Base-by-base conservation (phyloP, 2,329 filamentous ascomycete species). In the Aspergillus hiratsukae region DNA sequence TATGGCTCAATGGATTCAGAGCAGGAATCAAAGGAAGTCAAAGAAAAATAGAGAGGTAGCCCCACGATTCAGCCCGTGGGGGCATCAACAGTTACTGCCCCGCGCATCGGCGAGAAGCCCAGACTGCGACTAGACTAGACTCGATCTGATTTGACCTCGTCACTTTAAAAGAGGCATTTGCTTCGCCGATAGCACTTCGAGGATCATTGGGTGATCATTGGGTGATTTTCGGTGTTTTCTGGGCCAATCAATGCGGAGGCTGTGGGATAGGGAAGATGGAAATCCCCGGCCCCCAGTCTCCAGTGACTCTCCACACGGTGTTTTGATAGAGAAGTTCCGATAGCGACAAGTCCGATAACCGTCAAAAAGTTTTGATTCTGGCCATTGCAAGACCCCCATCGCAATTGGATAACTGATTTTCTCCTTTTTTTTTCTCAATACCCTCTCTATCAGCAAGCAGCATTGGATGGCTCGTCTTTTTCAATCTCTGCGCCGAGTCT, bases 401-500 rank as follows among this genome's bases (percentile, higher is more conserved):
- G 31, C 14, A 17, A 37, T n/a, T 35, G 14, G 17, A 37, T 14
- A 17, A 8, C 21, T 4, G 2, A 11, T 19, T 10, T 45, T 45
- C 21, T 25, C 3, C 49, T 58, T 58, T 61, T 62, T 11, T 17
- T 55, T 25, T 52, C 45, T 48, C 50, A 10, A 27, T 45, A 37
- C 48, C 28, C 27, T 25, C 25, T 21, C 29, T n/a, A n/a, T 49
- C n/a, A 45, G 50, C 25, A 29, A 50, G 50, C 23, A 23, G 2
- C 3, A 53, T 63, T 52, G 58, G 56, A 75, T 75, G 72, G 66
- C 69, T 67, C 71, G 71, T 58, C 46, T 74, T 46, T 59, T 72
- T 29, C 69, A 69, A 43, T 66, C 66, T 14, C 54, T 73, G 40
- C 69, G 69, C 49, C 69, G 65, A 53, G 55, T 66, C 53, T 49